These are phyloP conservation scores for Leishmania guyanensis DNA, from an alignment of 208 protist genomes.

Conservation along the genomic window DNA sequence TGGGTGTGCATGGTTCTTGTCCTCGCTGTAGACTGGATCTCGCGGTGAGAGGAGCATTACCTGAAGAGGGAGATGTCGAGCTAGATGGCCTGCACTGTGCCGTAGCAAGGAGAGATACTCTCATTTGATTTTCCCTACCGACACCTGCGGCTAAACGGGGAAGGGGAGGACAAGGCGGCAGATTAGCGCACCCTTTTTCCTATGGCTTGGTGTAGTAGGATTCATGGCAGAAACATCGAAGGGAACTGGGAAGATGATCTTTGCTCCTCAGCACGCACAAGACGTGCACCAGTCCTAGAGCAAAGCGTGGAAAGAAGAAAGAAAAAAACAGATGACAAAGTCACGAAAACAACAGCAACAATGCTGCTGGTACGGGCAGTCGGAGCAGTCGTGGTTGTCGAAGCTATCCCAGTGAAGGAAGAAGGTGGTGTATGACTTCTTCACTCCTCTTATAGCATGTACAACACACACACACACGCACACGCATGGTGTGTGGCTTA, in stretches of 20 bases:
- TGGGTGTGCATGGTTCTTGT: conserved; percentile 68
- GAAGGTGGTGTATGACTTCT: background rate
- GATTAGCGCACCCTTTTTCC: background rate
- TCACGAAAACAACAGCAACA: too few relatives aligned
- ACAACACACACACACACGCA: background rate
- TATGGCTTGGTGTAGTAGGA: background rate
- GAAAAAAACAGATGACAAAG: background rate
- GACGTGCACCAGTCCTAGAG: background rate
- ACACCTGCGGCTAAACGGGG: background rate
- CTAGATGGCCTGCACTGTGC: background rate
- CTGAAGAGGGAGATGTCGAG: background rate
- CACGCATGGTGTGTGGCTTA: background rate
- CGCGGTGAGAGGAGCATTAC: background rate
- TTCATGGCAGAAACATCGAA: background rate
- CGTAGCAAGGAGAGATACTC: background rate
- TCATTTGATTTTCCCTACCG: background rate
- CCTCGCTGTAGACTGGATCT: conserved; percentile 58
- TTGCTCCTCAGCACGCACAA: background rate
- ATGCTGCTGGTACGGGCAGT: too few relatives aligned
- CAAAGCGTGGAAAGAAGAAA: background rate
- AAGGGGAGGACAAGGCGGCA: background rate
- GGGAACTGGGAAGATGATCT: background rate
- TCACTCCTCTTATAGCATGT: background rate
- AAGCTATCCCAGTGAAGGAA: background rate
- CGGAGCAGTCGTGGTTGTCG: background rate